phyloP scores from a whole-genome alignment of 179 eudicot species.

The Amaranthus tricolor region DNA sequence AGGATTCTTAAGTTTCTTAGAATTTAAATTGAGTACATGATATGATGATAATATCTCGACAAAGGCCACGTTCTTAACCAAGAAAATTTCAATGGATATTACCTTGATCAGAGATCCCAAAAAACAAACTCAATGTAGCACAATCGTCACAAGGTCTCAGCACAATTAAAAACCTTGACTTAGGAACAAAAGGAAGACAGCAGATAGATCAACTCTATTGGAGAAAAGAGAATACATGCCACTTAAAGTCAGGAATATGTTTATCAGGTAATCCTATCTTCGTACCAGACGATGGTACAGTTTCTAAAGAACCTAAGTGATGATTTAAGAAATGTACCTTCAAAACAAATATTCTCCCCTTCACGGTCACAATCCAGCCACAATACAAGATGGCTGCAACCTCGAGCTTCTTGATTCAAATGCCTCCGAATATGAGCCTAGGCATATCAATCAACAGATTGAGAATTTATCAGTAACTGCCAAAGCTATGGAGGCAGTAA shows the following conservation, averaged over 20 bases:
- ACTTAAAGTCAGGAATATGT: background rate
- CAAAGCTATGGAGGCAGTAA: background rate
- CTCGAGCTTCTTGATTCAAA: conserved; percentile 93
- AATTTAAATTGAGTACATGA: no score
- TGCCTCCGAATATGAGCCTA: conserved; percentile 91
- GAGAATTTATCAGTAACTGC: background rate
- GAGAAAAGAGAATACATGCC: background rate
- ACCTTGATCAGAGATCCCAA: no score
- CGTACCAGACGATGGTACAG: background rate
- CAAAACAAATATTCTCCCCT: conserved; percentile 97
- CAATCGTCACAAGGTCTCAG: no score
- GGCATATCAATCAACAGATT: conserved; percentile 15
- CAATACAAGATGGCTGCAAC: conserved; percentile 72
- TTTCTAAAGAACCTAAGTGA: background rate
- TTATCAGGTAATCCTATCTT: background rate
- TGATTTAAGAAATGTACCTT: conserved; percentile 48
- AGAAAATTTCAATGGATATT: no score
- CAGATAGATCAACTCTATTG: background rate
- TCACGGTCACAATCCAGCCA: conserved; percentile 99
- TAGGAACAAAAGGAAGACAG: no score
- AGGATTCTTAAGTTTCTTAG: no score
- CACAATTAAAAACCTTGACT: no score
- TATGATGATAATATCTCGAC: no score
- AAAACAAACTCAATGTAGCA: no score
- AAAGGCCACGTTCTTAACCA: no score